A percentile compares a stretch with the other conserved stretches of the same genome.
Evolutionary conservation across 2,329 filamentous ascomycete species (phyloP).

Genomic region (Macrophomina phaseolina): DNA sequence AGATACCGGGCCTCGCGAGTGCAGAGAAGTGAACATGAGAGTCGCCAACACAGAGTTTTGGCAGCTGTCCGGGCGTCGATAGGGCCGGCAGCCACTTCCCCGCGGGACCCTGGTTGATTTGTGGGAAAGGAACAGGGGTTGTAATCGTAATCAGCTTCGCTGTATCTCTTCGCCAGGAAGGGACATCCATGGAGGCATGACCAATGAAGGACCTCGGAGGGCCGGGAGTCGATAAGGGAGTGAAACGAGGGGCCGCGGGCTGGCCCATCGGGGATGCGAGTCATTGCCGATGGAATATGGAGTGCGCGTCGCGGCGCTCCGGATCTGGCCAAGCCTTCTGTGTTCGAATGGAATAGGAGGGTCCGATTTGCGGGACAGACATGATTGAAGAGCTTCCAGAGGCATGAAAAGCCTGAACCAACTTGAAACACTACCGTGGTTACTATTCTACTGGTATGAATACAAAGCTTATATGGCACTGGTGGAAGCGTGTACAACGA

Average conservation of each 20-base stretch:
- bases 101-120: background rate
- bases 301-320: background rate
- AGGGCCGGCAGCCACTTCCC: background rate
- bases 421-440: no score
- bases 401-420: no score
- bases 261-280: background rate
- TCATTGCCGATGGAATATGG: background rate
- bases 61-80: background rate
- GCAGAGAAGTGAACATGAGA: background rate
- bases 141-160: background rate
- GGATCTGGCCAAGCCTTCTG: background rate
- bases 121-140: background rate
- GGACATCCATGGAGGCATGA: background rate
- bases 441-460: no score
- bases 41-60: background rate
- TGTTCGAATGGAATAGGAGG: no score
- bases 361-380: no score
- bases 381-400: no score
- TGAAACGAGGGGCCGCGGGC: background rate
- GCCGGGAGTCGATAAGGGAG: background rate
- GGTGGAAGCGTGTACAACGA: no score
- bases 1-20: background rate
- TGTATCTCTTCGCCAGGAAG: background rate
- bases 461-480: no score
- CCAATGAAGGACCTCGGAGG: background rate